Conservation (phyloP, 1,284 basidiomycete species). For the Salmacisia buchloeana region DNA sequence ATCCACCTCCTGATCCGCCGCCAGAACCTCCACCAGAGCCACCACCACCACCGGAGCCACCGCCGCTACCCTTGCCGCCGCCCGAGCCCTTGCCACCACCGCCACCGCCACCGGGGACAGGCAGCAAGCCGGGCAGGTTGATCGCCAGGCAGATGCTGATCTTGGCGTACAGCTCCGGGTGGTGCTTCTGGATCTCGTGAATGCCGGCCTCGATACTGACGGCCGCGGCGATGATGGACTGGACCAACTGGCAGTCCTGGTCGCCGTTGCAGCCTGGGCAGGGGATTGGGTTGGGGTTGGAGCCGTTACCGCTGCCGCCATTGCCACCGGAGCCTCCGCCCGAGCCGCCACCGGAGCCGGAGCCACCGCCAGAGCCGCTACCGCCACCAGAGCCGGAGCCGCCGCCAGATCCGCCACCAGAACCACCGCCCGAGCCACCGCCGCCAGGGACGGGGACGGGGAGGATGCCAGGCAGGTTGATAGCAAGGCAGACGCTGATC, state of each 20-base stretch:
- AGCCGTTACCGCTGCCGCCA: not conserved
- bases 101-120: not conserved
- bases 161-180: not conserved
- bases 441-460: not conserved
- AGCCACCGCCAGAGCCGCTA: constrained; percentile 10
- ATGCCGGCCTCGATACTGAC: not conserved
- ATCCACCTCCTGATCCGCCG: not conserved
- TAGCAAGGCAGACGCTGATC: not conserved
- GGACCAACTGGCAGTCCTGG: not conserved
- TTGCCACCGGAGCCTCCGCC: constrained; percentile 1
- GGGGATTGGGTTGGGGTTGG: not conserved
- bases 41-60: no score
- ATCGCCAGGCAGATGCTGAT: not conserved
- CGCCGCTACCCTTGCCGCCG: not conserved
- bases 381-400: not conserved
- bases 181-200: not conserved
- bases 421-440: not conserved
- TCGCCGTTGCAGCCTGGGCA: no score
- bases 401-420: constrained; percentile 8
- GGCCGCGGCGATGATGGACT: not conserved
- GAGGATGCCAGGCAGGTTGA: not conserved
- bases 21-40: no score
- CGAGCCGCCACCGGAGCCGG: constrained; percentile 10
- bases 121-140: not conserved
- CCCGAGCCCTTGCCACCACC: no score